Conservation (phyloP, 2,329 filamentous ascomycete species). For the Calonectria multiphialidica region DNA sequence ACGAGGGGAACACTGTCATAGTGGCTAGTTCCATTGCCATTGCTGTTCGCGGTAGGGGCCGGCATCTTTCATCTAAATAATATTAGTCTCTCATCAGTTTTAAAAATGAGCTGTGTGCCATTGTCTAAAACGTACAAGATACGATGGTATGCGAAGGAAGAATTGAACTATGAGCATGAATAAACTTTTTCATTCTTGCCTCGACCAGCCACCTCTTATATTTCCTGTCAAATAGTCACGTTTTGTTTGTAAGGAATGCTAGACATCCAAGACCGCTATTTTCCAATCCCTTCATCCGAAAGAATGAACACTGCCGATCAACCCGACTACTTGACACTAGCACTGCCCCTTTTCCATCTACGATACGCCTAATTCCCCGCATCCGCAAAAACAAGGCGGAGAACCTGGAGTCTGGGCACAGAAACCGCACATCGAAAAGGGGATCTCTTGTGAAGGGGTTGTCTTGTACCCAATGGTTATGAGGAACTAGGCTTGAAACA, state of each 20-base stretch:
- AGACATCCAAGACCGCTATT: neutral
- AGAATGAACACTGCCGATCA: neutral
- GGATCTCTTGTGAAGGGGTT: neutral
- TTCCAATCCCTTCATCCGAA: neutral
- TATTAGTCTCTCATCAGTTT: neutral
- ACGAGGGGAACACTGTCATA: constrained; percentile 52
- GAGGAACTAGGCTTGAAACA: neutral
- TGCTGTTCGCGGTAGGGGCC: neutral
- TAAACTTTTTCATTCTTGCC: neutral
- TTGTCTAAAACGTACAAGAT: neutral
- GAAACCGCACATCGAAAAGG: neutral
- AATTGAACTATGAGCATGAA: neutral
- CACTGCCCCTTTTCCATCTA: neutral
- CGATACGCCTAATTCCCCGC: neutral
- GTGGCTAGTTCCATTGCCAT: neutral
- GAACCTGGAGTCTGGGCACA: neutral
- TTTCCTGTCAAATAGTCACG: neutral
- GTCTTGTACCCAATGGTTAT: neutral
- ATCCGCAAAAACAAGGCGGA: neutral
- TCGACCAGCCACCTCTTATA: neutral
- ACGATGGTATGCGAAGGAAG: neutral
- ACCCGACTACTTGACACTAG: neutral
- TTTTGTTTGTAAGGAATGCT: neutral
- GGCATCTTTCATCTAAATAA: neutral
- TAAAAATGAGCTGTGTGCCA: neutral